Evolutionary conservation across 257 asterid species (phyloP), one percentile per base, ranked within the genome.

Genomic region (Ballota nigra): DNA sequence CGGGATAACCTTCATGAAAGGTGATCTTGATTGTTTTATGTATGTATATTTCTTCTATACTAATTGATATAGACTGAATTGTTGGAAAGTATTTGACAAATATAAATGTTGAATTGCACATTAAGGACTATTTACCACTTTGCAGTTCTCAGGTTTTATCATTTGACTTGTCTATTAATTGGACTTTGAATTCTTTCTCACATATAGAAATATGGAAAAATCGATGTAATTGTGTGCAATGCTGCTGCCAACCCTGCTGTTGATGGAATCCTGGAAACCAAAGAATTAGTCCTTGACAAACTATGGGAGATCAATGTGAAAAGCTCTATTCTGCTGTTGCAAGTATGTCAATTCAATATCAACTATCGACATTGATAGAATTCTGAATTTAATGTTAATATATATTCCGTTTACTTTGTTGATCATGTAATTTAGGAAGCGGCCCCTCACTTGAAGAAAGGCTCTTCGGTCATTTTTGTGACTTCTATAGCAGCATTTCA

Each of bases 301-400:
- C 78, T 93, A 58, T 93, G 98, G 98, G 98, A 93, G 61, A 83
- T 93, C 82, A 91, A 93, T 56, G 90, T 93, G 75, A 93, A 93
- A 81, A 76, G 92, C 69, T 62, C 97, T 9, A 66, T 93, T 73
- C 93, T 93, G 70, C 77, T 93, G 58, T 70, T 93, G 57, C 98
- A 93, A 79, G 98, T 93, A 87, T 49, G 92, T 75, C 66, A 22
- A 38, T 47, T 63, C 61, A 6, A 23, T 19, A 31, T 19, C 63
- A 20, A 61, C 59, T 71, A 22, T 53, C 7, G n/a, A 23, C 49
- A 0, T 6, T 0, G 12, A 18, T 24, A 8, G 8, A 26, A 24
- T 68, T 52, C 38, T 53, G 7, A 38, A 26, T 52, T 59, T 58
- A 4, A 26, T 10, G 5, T 43, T 38, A 45, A 62, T 18, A 13